Percentiles rank a stretch among this genome's conserved stretches.
These are phyloP conservation scores for Leccinum griseonigrum DNA, from an alignment of 1,284 basidiomycete genomes.

Conservation along the genomic window DNA sequence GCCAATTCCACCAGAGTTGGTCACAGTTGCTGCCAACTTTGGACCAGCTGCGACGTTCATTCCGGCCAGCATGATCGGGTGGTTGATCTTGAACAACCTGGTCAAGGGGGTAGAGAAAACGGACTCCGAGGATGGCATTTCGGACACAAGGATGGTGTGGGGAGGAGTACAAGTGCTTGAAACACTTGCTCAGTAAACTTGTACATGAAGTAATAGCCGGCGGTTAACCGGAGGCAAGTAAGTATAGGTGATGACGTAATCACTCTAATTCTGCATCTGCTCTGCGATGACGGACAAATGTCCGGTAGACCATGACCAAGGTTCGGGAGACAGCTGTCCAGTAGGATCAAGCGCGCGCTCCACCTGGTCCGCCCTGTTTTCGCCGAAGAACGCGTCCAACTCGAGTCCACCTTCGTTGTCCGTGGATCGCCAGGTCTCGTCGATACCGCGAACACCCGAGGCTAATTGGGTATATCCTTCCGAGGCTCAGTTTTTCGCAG, in stretches of 20 bases:
- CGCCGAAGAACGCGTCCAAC: conserved; percentile 30
- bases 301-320: conserved; percentile 53
- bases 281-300: conserved; percentile 50
- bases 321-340: conserved; percentile 43
- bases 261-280: neutral
- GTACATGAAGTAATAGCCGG: neutral
- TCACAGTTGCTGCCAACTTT: conserved; percentile 74
- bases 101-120: conserved; percentile 65
- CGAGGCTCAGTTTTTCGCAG: conserved; percentile 93
- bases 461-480: conserved; percentile 98
- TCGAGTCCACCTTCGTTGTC: conserved; percentile 45
- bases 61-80: conserved; percentile 82
- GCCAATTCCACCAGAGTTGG: conserved; percentile 80
- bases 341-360: conserved; percentile 38
- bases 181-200: neutral
- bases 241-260: conserved; percentile 25
- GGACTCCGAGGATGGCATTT: conserved; percentile 55
- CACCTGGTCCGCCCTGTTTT: conserved; percentile 52
- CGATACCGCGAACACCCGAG: conserved; percentile 75
- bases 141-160: neutral
- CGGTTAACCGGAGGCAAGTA: neutral
- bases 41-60: conserved; percentile 88
- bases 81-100: conserved; percentile 72
- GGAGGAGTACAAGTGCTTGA: neutral
- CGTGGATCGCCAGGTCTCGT: conserved; percentile 77